phyloP scores from a whole-genome alignment of 1,284 basidiomycete species.

The Chiua sp. region DNA sequence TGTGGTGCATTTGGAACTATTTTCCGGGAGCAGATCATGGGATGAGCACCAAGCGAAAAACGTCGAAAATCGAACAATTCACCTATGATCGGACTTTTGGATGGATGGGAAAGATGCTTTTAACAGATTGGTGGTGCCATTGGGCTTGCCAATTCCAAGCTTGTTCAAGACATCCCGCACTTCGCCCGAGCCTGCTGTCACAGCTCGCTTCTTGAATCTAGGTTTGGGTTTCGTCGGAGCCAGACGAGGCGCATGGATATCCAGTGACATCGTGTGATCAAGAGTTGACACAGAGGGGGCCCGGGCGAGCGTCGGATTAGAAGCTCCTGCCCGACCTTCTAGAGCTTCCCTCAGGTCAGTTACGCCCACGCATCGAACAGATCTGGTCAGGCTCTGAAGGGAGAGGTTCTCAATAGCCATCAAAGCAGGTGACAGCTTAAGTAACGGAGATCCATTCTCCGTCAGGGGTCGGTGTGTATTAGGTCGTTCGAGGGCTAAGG shows the following conservation, averaged over 20 bases:
- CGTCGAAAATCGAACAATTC: constrained; percentile 14
- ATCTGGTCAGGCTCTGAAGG: constrained; percentile 77
- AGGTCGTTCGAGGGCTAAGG: constrained; percentile 63
- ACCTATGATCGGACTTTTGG: constrained; percentile 48
- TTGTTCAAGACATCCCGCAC: constrained; percentile 79
- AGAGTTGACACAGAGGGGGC: constrained; percentile 77
- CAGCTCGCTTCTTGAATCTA: constrained; percentile 55
- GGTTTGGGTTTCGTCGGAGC: constrained; percentile 59
- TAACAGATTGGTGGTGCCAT: constrained; percentile 57
- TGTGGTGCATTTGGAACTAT: constrained; percentile 23
- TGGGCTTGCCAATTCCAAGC: constrained; percentile 77
- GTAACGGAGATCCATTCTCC: constrained; percentile 71
- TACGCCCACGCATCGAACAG: constrained; percentile 80
- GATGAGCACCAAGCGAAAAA: constrained; percentile 5
- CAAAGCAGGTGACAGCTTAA: constrained; percentile 80
- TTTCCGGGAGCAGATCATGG: background rate
- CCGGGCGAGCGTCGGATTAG: constrained; percentile 68
- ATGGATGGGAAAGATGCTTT: constrained; percentile 70
- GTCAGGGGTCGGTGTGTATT: constrained; percentile 63
- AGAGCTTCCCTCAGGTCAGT: constrained; percentile 86
- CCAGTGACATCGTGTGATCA: constrained; percentile 64
- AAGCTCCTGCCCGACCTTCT: constrained; percentile 80
- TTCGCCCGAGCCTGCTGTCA: constrained; percentile 64
- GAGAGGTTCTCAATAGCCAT: constrained; percentile 92
- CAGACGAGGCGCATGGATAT: constrained; percentile 42